Base-by-base conservation (phyloP, 2,329 filamentous ascomycete species). In the Trichoderma endophyticum region DNA sequence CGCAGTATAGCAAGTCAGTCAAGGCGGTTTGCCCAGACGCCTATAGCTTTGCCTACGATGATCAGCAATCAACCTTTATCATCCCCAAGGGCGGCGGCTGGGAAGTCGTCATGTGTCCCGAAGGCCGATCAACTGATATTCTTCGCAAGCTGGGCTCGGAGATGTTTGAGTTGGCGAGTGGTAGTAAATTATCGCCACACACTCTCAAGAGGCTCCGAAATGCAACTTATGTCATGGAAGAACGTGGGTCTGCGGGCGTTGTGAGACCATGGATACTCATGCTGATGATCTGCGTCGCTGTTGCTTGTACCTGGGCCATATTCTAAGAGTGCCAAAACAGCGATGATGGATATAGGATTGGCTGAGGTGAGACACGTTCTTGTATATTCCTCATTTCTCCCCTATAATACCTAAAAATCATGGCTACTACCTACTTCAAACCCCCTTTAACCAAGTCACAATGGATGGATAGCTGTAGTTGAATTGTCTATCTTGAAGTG, bases 1-100 rank as follows among this genome's bases (percentile, higher is more conserved):
- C 90, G 65, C 81, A 87, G 54, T 96, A 95, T 82, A 90, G 90
- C 75, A 87, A 84, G 72, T 84, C 85, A 12, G 92, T 92, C 68
- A 96, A 97, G 83, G 83, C 82, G 4, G 86, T 95, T 14, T 97
- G 93, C 78, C 93, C 93, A 1, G 93, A 97, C 81, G 93, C 93
- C 3, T 97, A 96, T 82, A 93, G 91, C 77, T 97, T 88, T 79
- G 90, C 92, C 65, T 89, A 88, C 80, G 87, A 89, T 75, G 87
- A 90, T 77, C 82, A 84, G 73, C 82, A 83, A 34, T 88, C 86
- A 18, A 91, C 89, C 0, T 91, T 91, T 76, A 88, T 89, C 75
- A 84, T 91, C 43, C 89, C 89, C 3, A 84, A 80, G 12, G 93
- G 93, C 21, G 92, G 91, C 26, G 92, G 92, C 0, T 96, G 92